Conservation (phyloP, 164 flowering plant genomes). For the Piper betle region DNA sequence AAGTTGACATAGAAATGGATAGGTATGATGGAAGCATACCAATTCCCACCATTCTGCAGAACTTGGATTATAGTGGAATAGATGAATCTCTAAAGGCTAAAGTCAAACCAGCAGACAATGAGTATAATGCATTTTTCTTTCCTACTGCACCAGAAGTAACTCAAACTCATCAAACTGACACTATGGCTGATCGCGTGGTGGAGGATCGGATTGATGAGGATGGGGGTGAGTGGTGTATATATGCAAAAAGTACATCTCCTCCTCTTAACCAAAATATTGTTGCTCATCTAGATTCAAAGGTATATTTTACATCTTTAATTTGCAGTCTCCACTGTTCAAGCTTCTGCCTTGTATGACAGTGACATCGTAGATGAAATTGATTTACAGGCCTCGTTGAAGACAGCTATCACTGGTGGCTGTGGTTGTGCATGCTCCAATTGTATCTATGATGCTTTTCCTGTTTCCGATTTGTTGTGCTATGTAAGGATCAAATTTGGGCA, state of each 20-base stretch:
- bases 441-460: neutral
- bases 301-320: too few species aligned
- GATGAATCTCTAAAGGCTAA: conserved; percentile 38
- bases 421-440: neutral
- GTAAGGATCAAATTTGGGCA: neutral
- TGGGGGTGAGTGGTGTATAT: conserved; percentile 10
- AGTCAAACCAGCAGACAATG: conserved; percentile 23
- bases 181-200: conserved; percentile 1
- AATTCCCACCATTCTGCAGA: conserved; percentile 51
- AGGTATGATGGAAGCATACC: conserved; percentile 18
- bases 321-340: neutral
- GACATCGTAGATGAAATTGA: neutral
- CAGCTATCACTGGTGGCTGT: neutral
- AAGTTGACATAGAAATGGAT: conserved; percentile 63
- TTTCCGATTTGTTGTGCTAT: neutral
- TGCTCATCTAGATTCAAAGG: neutral
- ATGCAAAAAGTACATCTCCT: conserved; percentile 1
- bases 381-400: neutral
- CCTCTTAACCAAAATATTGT: neutral
- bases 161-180: conserved; percentile 7
- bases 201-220: neutral
- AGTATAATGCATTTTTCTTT: conserved; percentile 22
- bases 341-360: neutral
- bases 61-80: conserved; percentile 43
- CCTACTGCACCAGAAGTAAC: conserved; percentile 12